Base-by-base conservation (phyloP, 2,329 filamentous ascomycete genomes). In the Dothiorella sarmentorum region DNA sequence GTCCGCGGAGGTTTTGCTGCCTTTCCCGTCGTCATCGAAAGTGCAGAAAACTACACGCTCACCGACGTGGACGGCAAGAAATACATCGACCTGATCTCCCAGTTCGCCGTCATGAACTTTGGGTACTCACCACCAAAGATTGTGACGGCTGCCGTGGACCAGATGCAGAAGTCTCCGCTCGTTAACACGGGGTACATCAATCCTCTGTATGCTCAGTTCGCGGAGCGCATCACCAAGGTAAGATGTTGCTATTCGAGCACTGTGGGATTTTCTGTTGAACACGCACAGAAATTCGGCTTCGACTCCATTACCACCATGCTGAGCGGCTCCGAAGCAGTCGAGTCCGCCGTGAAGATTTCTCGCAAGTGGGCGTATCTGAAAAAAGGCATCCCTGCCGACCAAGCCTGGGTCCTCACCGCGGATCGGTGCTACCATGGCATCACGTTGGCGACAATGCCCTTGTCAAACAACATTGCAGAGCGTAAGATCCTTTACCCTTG, bases 261-360 rank as follows among this genome's bases (percentile, higher is more conserved):
- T n/a, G n/a, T n/a, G n/a, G n/a, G n/a, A n/a, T n/a, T n/a, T n/a
- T 31, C 7, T 31, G 29, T 11, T 31, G 29, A 31, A 11, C 7
- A 31, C 7, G n/a, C n/a, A 2, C 0, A 11, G 1, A 51, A 51
- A 22, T 51, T 52, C 1, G 91, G 91, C 33, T 78, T 93, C 62
- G 78, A 91, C 79, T 89, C 96, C 74, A 91, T 96, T 66, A 95
- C 95, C 78, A 96, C 91, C 18, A 90, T 88, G 64, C 88, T 91
- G 80, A 85, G 91, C 56, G 91, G 91, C 61, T 95, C 90, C 18
- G 91, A 96, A 69, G 91, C 91, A 75, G 96, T 96, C 76, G 91
- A 96, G 78, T 89, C 90, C 27, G 92, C 92, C 38, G 96, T 91
- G 83, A 96, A 96, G 79, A 91, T 91, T 7, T 91, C 91, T 51